phyloP scores from a whole-genome alignment of 2,329 filamentous ascomycete species.

The Laburnicola sp. region DNA sequence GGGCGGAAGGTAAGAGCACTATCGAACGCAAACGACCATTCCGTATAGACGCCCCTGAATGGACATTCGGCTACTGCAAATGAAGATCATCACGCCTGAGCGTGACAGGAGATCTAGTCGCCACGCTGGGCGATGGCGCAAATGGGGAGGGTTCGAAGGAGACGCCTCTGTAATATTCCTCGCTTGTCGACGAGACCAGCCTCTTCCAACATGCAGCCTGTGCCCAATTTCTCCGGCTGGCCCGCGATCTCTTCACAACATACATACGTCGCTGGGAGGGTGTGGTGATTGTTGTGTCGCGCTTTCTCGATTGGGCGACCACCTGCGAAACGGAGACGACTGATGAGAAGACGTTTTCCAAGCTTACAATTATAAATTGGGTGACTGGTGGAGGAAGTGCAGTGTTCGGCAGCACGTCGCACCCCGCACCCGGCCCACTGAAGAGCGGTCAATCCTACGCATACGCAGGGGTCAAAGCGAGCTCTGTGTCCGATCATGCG shows the following conservation, averaged over 20 bases:
- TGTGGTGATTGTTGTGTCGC: slow-evolving; percentile 42
- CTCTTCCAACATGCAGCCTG: slow-evolving; percentile 32
- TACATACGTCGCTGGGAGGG: no score
- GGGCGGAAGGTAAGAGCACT: slow-evolving; percentile 37
- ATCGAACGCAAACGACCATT: no score
- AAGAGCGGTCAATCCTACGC: slow-evolving; percentile 32
- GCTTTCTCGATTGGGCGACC: slow-evolving; percentile 49
- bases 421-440: slow-evolving; percentile 33
- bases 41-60: no score
- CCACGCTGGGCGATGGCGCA: slow-evolving; percentile 30
- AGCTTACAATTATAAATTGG: slow-evolving; percentile 4
- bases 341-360: slow-evolving; percentile 45
- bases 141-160: slow-evolving; percentile 43
- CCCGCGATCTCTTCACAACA: no score
- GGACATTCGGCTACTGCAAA: slow-evolving; percentile 53
- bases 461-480: background rate
- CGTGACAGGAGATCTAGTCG: no score
- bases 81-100: slow-evolving; percentile 51
- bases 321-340: no score
- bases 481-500: background rate
- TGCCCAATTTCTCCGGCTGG: no score
- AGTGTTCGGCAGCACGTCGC: slow-evolving; percentile 36
- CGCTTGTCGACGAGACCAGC: slow-evolving; percentile 28
- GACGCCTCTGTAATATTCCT: slow-evolving; percentile 42
- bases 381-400: slow-evolving; percentile 16